Percentiles rank a stretch among this genome's conserved stretches.
These are phyloP conservation scores for Bipolaris cookei DNA, from an alignment of 2,329 filamentous ascomycete species.

Conservation along the genomic window DNA sequence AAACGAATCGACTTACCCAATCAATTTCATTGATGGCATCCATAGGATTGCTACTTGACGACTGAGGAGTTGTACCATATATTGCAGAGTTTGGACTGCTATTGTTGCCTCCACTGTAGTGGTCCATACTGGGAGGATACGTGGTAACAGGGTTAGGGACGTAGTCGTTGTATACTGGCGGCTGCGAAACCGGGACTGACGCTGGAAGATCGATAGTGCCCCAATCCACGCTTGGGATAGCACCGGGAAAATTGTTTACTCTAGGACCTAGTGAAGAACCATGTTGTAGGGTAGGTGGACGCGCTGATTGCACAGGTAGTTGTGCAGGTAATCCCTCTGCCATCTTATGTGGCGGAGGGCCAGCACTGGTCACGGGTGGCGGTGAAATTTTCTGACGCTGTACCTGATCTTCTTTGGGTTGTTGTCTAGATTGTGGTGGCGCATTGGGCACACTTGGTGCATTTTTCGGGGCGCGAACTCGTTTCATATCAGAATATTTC, in stretches of 20 bases:
- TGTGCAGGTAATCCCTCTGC: not conserved
- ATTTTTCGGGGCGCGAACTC: slow-evolving; percentile 60
- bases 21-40: slow-evolving; percentile 61
- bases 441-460: slow-evolving; percentile 42
- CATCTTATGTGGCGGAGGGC: slow-evolving; percentile 4
- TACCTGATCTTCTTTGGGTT: slow-evolving; percentile 8
- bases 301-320: slow-evolving; percentile 10
- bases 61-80: slow-evolving; percentile 2
- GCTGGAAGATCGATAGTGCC: slow-evolving; percentile 29
- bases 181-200: slow-evolving; percentile 8
- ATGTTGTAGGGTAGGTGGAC: slow-evolving; percentile 3
- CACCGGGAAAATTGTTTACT: slow-evolving; percentile 25
- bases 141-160: not conserved
- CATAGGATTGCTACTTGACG: slow-evolving; percentile 28
- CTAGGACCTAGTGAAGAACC: slow-evolving; percentile 5
- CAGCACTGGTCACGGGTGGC: not conserved
- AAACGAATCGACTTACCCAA: slow-evolving; percentile 62
- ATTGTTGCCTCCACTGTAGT: slow-evolving; percentile 3
- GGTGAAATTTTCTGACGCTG: slow-evolving; percentile 14
- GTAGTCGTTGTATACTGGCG: not conserved
- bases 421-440: slow-evolving; percentile 36
- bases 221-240: slow-evolving; percentile 37
- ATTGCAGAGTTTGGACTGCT: slow-evolving; percentile 8
- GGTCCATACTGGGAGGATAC: not conserved
- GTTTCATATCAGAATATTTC: slow-evolving; percentile 65